Percentiles rank a stretch among this genome's conserved stretches.
phyloP scores from a whole-genome alignment of 2,329 filamentous ascomycete species.

The Aspergillus viridinutans region DNA sequence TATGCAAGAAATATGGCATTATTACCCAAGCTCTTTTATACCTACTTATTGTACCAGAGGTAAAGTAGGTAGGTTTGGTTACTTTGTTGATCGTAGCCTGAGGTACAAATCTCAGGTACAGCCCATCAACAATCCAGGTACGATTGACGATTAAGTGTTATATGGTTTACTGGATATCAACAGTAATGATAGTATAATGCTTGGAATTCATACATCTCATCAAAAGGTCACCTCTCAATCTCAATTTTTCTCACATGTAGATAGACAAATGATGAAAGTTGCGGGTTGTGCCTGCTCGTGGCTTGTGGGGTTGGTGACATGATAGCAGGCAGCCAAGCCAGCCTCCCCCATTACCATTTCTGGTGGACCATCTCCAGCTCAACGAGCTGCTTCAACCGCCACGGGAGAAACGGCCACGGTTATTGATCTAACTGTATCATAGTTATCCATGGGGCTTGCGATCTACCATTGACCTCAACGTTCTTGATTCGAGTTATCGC shows the following conservation, averaged over 20 bases:
- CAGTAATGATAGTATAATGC: neutral
- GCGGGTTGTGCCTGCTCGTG: neutral
- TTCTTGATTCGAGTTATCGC: neutral
- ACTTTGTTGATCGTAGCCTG: neutral
- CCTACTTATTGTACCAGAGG: too few species aligned
- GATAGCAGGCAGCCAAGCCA: neutral
- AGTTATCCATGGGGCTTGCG: neutral
- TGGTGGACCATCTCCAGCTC: neutral
- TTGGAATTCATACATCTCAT: neutral
- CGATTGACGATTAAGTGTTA: neutral
- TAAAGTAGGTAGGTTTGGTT: neutral
- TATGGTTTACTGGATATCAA: neutral
- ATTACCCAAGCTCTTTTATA: too few species aligned
- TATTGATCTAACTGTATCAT: neutral
- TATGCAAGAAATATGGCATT: too few species aligned
- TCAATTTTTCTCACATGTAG: neutral
- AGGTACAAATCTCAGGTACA: neutral
- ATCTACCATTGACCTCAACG: neutral
- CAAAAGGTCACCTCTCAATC: neutral
- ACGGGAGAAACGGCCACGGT: neutral
- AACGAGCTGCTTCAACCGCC: neutral
- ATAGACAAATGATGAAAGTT: neutral
- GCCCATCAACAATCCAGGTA: too few species aligned
- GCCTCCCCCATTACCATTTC: neutral
- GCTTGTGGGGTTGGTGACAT: neutral